These are phyloP conservation scores for Termitomyces sp. DNA, from an alignment of 768 basidiomycete species.

Conservation along the genomic window DNA sequence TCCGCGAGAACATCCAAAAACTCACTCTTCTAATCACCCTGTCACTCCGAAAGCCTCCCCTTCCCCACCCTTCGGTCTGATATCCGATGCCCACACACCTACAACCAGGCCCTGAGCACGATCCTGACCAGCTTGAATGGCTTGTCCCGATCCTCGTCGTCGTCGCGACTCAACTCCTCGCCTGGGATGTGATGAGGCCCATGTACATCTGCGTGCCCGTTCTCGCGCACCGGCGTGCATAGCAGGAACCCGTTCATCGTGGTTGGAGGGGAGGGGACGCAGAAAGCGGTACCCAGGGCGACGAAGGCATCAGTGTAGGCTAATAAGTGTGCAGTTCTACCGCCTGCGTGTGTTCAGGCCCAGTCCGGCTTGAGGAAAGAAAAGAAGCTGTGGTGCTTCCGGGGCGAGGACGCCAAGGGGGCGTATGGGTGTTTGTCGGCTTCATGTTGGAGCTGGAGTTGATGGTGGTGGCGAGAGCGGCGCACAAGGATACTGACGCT, in stretches of 20 bases:
- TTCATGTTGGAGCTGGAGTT: not conserved
- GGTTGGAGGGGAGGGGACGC: constrained; percentile 27
- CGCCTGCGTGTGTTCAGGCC: constrained; percentile 15
- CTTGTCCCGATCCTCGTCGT: not conserved
- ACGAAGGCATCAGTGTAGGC: constrained; percentile 58
- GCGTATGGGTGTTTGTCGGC: constrained; percentile 5
- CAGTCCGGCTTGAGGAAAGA: constrained; percentile 84
- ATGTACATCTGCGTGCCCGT: constrained; percentile 15
- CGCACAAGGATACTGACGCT: constrained; percentile 40
- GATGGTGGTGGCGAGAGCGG: constrained; percentile 33
- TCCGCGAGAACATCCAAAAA: constrained; percentile 3
- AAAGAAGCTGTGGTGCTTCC: constrained; percentile 91
- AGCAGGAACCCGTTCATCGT: constrained; percentile 7
- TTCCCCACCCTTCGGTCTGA: constrained; percentile 7
- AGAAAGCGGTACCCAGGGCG: constrained; percentile 64
- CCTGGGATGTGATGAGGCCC: not conserved
- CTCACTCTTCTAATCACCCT: constrained; percentile 45
- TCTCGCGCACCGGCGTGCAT: constrained; percentile 8
- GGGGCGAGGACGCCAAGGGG: constrained; percentile 35
- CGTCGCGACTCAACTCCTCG: not conserved
- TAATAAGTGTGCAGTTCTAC: constrained; percentile 53
- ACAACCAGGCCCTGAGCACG: constrained; percentile 67
- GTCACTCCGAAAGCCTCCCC: constrained; percentile 17
- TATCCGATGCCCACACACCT: constrained; percentile 79
- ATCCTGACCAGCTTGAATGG: constrained; percentile 18